Base-by-base conservation (phyloP, 2,329 filamentous ascomycete genomes). In the Fusarium pseudonygamai region DNA sequence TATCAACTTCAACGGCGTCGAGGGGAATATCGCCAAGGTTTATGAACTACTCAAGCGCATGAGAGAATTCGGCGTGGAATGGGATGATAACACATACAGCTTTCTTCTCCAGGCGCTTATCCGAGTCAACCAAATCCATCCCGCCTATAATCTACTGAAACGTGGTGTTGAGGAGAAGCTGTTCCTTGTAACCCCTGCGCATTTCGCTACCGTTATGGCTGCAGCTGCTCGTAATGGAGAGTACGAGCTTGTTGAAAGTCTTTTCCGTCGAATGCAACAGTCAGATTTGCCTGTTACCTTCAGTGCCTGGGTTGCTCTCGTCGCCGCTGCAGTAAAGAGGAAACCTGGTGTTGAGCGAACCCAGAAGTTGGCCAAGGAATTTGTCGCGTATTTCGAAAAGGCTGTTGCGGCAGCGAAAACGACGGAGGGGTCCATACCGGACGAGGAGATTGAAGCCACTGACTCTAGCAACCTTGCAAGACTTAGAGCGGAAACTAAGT, bases 1-100 rank as follows among this genome's bases (percentile, higher is more conserved):
- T 37, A 84, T 98, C 9, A 86, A 88, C 63, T 89, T 92, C 68
- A 88, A 94, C 79, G 93, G 93, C 12, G 83, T 89, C 62, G 86
- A 88, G 12, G 88, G 92, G 62, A 84, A 87, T 59, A 79, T 90
- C 12, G 79, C 78, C n/a, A 82, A 82, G 53, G 83, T 88, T 60
- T 86, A 89, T 74, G 83, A 81, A 9, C 64, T 89, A 12, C 81
- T 90, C 28, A 80, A 82, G 40, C 69, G 77, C 40, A 91, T 91
- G 89, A 84, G 83, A 28, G 79, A 83, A 18, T 79, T 82, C 43
- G 77, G 81, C 1, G 77, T 90, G 18, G 78, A 83, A 15, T 89
- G 87, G 82, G 81, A 89, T 69, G 76, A 82, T 12, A 80, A 83
- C 52, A 90, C 88, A 3, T 87, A 89, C 74, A 80, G 83, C 30